Base-by-base conservation (phyloP, 345 rosid species). In the Euclidium syriacum region DNA sequence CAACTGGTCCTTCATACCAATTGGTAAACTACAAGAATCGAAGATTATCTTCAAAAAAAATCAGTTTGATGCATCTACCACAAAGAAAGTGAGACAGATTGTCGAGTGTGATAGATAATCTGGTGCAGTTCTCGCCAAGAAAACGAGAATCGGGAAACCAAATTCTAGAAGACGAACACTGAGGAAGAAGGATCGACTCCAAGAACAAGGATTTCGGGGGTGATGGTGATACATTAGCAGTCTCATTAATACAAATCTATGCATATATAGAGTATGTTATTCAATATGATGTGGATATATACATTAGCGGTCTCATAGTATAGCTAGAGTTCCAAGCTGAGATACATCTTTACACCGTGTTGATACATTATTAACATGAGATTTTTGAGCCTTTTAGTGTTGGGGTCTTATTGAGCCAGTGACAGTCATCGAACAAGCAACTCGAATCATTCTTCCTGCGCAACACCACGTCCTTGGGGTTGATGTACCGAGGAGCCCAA, bases 1-100 rank as follows among this genome's bases (percentile, higher is more conserved):
- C 18, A 89, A 65, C 78, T 87, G 97, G 77, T 90, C 83, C 91
- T 92, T 96, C 98, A 92, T 92, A 47, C 62, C 97, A n/a, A n/a
- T n/a, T n/a, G n/a, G n/a, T n/a, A n/a, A n/a, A n/a, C n/a, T n/a
- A n/a, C n/a, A n/a, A n/a, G n/a, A n/a, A n/a, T n/a, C n/a, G n/a
- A n/a, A n/a, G n/a, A n/a, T n/a, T n/a, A n/a, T n/a, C n/a, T n/a
- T n/a, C n/a, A n/a, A n/a, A n/a, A n/a, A n/a, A n/a, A n/a, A n/a
- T n/a, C n/a, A n/a, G n/a, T n/a, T n/a, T n/a, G n/a, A n/a, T n/a
- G n/a, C n/a, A n/a, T n/a, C n/a, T n/a, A n/a, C n/a, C n/a, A n/a
- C n/a, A n/a, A n/a, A n/a, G n/a, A n/a, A n/a, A n/a, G n/a, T n/a
- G n/a, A n/a, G n/a, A n/a, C n/a, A n/a, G n/a, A n/a, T n/a, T n/a